These are phyloP conservation scores for Gossypium longicalyx DNA, from an alignment of 345 rosid genomes.

Conservation along the genomic window DNA sequence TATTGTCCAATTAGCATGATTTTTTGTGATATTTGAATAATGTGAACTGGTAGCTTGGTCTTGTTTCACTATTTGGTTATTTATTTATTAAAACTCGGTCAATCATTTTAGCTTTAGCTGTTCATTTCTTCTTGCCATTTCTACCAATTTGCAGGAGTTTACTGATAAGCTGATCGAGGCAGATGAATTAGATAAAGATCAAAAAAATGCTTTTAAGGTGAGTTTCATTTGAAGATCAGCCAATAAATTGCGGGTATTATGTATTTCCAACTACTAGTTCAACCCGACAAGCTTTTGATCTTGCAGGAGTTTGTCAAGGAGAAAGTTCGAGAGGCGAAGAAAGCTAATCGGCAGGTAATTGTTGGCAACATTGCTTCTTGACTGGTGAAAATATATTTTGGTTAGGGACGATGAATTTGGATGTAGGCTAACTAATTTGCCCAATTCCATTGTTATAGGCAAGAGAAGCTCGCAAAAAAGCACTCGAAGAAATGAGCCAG, in stretches of 20 bases:
- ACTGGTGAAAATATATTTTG: background rate
- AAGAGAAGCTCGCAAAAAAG: conserved; percentile 75
- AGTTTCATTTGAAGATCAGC: conserved; percentile 4
- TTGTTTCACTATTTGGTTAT: background rate
- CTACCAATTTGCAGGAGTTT: conserved; percentile 53
- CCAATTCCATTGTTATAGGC: conserved; percentile 44
- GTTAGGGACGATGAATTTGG: background rate
- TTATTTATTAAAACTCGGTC: background rate
- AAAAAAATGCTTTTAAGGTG: conserved; percentile 79
- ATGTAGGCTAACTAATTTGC: background rate
- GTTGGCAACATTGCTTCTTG: background rate
- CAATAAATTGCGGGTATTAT: conserved; percentile 3
- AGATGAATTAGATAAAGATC: conserved; percentile 63
- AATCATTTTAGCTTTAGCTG: background rate
- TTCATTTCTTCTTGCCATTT: background rate
- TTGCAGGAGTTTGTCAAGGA: conserved; percentile 73
- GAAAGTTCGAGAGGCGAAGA: conserved; percentile 83
- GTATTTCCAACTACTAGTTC: background rate
- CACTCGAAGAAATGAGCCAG: conserved; percentile 78
- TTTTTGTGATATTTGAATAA: no score
- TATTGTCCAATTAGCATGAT: no score
- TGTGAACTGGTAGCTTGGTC: background rate
- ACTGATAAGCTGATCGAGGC: conserved; percentile 51
- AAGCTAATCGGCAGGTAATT: conserved; percentile 71
- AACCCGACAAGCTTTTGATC: background rate